A percentile compares a stretch with the other conserved stretches of the same genome.
Evolutionary conservation across 305 asterid species (phyloP).

Genomic region (Striga hermonthica): DNA sequence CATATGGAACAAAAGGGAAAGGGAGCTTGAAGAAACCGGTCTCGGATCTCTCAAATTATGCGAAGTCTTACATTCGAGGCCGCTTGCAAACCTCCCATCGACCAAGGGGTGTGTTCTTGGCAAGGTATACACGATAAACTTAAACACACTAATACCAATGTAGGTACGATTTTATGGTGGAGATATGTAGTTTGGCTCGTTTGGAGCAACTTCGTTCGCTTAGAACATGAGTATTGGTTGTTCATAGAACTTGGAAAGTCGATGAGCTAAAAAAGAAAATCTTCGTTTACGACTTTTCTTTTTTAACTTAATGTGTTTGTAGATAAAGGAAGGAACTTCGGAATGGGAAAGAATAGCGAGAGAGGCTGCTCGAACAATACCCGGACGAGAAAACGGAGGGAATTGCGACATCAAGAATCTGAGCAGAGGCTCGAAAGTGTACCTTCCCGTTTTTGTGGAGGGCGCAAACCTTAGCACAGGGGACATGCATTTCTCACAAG

Average conservation of each 20-base stretch:
- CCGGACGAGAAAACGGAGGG: conserved; percentile 96
- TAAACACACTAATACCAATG: neutral
- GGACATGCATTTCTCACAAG: conserved; percentile 96
- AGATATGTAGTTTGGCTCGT: no score
- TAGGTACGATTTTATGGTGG: no score
- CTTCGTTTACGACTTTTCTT: neutral
- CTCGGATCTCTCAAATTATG: conserved; percentile 58
- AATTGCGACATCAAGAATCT: conserved; percentile 93
- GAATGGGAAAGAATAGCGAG: conserved; percentile 84
- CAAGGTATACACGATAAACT: conserved; percentile 46
- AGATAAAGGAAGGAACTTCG: conserved; percentile 68
- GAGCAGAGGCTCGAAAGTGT: conserved; percentile 84
- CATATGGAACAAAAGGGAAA: conserved; percentile 85
- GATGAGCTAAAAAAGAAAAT: neutral
- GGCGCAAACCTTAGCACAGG: conserved; percentile 97
- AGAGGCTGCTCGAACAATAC: conserved; percentile 90
- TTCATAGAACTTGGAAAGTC: neutral
- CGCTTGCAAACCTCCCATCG: conserved; percentile 84
- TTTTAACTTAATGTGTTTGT: conserved; percentile 19
- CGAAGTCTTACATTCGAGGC: conserved; percentile 87
- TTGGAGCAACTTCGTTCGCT: no score
- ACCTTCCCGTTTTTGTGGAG: conserved; percentile 91
- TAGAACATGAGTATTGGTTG: neutral
- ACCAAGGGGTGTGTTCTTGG: conserved; percentile 81
- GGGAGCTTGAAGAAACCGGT: conserved; percentile 65